These are phyloP conservation scores for Globisporangium orthogonon DNA, from an alignment of 352 stramenopile species.

Conservation along the genomic window DNA sequence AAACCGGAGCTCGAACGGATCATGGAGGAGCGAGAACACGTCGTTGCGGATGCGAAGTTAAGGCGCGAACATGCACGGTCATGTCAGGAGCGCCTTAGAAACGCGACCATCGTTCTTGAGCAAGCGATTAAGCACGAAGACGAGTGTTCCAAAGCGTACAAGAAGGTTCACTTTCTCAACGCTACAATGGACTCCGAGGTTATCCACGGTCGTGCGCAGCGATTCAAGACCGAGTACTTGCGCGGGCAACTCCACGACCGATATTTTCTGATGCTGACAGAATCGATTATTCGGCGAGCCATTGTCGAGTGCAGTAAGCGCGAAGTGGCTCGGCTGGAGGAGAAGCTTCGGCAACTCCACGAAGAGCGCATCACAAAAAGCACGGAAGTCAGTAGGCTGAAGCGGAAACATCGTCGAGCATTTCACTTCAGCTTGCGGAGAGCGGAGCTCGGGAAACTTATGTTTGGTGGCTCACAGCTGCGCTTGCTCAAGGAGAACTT, in stretches of 20 bases:
- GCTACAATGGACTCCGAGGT: constrained; percentile 64
- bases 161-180: constrained; percentile 42
- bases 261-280: constrained; percentile 58
- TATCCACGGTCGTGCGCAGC: constrained; percentile 54
- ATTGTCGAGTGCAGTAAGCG: constrained; percentile 40
- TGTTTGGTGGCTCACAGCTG: constrained; percentile 38
- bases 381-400: constrained; percentile 38
- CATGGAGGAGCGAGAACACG: constrained; percentile 38
- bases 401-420: constrained; percentile 38
- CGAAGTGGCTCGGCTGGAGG: constrained; percentile 31
- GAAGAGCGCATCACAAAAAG: constrained; percentile 40
- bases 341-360: constrained; percentile 23
- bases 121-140: constrained; percentile 35
- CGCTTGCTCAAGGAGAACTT: constrained; percentile 40
- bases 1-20: constrained; percentile 37
- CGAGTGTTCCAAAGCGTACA: constrained; percentile 21
- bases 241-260: constrained; percentile 38
- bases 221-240: constrained; percentile 56
- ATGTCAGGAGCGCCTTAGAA: constrained; percentile 29
- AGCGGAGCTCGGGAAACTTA: constrained; percentile 38
- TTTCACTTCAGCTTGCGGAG: constrained; percentile 38
- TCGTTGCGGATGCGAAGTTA: constrained; percentile 41
- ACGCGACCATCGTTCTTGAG: constrained; percentile 27
- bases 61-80: constrained; percentile 39
- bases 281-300: constrained; percentile 41